Evolutionary conservation across 73 alveolate species (phyloP).

Genomic region (Tetrahymena thermophila): DNA sequence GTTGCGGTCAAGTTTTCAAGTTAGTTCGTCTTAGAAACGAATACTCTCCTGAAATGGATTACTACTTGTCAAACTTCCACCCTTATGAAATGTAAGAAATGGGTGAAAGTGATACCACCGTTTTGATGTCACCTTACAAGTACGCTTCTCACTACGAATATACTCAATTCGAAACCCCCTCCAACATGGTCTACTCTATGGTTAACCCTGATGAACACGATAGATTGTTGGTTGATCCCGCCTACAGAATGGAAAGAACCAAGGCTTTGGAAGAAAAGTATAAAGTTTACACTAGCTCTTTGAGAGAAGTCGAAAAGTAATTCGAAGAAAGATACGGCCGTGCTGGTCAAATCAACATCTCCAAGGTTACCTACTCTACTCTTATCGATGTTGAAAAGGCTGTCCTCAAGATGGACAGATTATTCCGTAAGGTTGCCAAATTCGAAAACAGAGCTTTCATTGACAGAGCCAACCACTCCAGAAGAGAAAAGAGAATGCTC

Average conservation of each 20-base stretch:
- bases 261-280: conserved; percentile 68
- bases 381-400: conserved; percentile 65
- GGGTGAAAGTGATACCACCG: conserved; percentile 40
- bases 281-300: conserved; percentile 48
- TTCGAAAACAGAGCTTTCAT: conserved; percentile 65
- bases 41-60: conserved; percentile 64
- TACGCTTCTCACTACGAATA: conserved; percentile 25
- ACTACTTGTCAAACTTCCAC: conserved; percentile 68
- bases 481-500: conserved; percentile 85
- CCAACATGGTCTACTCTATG: conserved; percentile 54
- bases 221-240: conserved; percentile 79
- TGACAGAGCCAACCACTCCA: conserved; percentile 74
- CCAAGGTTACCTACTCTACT: conserved; percentile 54
- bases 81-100: conserved; percentile 60
- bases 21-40: conserved; percentile 75
- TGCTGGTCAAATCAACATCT: conserved; percentile 42
- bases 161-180: not conserved
- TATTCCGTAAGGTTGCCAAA: conserved; percentile 57
- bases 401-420: conserved; percentile 68
- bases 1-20: conserved; percentile 83
- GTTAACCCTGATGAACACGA: conserved; percentile 81
- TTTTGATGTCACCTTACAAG: conserved; percentile 23
- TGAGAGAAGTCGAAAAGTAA: conserved; percentile 46
- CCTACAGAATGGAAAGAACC: conserved; percentile 65
- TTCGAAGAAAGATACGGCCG: conserved; percentile 9